Conservation (phyloP, 2,329 filamentous ascomycete species). For the Allantophomopsis lycopodina region DNA sequence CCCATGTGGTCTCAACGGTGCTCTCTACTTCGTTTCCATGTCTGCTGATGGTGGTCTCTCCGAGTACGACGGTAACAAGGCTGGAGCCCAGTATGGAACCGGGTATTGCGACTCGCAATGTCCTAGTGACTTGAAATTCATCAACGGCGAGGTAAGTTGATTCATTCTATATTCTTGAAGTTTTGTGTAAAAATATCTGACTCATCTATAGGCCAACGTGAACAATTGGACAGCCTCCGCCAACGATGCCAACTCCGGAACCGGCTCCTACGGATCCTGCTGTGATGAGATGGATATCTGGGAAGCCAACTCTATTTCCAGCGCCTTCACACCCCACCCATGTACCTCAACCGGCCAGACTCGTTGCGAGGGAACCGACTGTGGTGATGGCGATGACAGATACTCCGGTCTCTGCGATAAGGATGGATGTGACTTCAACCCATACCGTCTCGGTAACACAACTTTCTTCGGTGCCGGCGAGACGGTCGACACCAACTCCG, state of each 20-base stretch:
- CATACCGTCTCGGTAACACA: constrained; percentile 40
- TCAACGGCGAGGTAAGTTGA: constrained; percentile 24
- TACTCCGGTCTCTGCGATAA: constrained; percentile 43
- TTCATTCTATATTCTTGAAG: constrained; percentile 17
- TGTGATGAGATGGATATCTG: constrained; percentile 57
- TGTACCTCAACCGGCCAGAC: constrained; percentile 29
- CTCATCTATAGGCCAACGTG: constrained; percentile 31
- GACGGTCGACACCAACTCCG: constrained; percentile 36
- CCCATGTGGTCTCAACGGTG: constrained; percentile 58
- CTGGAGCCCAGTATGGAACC: constrained; percentile 44
- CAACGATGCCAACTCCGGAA: constrained; percentile 37
- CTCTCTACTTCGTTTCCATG: constrained; percentile 54
- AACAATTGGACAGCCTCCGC: constrained; percentile 32
- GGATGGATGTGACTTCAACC: constrained; percentile 49
- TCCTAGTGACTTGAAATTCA: constrained; percentile 35
- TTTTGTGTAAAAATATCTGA: constrained; percentile 4
- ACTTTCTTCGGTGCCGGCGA: constrained; percentile 40
- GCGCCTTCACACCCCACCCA: constrained; percentile 42
- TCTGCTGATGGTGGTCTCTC: constrained; percentile 42
- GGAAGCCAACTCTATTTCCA: constrained; percentile 47
- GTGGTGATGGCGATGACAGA: constrained; percentile 28
- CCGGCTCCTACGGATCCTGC: constrained; percentile 42
- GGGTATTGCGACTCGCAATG: constrained; percentile 53
- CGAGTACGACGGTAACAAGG: constrained; percentile 35
- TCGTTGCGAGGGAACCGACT: constrained; percentile 25